These are phyloP conservation scores for Sporothrix protearum DNA, from an alignment of 2,329 filamentous ascomycete genomes.

Conservation along the genomic window DNA sequence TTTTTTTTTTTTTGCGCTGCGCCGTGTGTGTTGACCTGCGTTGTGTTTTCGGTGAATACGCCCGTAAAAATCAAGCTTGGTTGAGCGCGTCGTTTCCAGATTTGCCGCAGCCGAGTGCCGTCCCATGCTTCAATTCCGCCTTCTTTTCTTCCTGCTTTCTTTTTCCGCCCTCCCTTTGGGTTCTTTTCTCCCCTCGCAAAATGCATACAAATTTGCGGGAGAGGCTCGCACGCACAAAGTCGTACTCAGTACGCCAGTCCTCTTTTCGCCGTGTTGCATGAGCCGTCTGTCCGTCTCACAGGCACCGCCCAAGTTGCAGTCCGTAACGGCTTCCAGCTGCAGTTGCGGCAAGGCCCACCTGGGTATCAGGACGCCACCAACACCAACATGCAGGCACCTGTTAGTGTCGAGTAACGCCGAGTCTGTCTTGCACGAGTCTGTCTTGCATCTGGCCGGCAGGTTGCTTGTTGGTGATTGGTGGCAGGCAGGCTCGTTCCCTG, in stretches of 20 bases:
- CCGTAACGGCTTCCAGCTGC: neutral
- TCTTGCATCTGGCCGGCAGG: neutral
- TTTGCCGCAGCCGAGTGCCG: neutral
- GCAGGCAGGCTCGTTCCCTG: neutral
- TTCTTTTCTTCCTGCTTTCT: neutral
- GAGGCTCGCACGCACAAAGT: neutral
- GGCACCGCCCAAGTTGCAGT: neutral
- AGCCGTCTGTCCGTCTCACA: slow-evolving; percentile 4
- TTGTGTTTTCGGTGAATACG: neutral
- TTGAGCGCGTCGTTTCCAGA: neutral
- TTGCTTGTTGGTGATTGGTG: neutral
- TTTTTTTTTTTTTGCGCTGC: neutral
- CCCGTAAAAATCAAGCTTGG: neutral
- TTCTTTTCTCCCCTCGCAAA: neutral
- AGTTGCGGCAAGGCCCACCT: slow-evolving; percentile 12
- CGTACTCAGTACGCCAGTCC: neutral
- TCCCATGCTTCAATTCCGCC: neutral
- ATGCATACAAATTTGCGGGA: neutral
- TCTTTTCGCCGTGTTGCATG: neutral
- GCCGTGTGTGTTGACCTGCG: neutral
- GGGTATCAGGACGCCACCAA: neutral
- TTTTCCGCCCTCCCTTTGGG: neutral
- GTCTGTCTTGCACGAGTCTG: neutral
- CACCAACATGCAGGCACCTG: neutral
- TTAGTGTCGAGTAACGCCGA: neutral